These are phyloP conservation scores for Cordyceps pruinosa DNA, from an alignment of 2,329 filamentous ascomycete species.

Conservation along the genomic window DNA sequence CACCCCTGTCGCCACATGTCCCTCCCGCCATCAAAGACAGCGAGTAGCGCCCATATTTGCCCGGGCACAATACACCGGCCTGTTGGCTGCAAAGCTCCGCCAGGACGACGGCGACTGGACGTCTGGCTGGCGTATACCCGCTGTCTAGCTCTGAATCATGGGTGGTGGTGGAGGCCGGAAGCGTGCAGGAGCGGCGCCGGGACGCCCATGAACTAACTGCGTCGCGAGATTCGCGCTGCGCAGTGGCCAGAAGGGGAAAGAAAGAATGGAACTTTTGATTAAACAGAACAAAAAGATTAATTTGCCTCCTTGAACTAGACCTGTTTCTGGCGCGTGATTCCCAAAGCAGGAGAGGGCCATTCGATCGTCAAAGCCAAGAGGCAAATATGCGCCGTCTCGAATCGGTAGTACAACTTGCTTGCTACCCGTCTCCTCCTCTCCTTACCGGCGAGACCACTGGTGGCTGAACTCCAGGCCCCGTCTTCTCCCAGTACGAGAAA, in stretches of 20 bases:
- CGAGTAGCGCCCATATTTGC: background rate
- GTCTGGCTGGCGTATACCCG: background rate
- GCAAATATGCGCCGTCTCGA: slow-evolving; percentile 8
- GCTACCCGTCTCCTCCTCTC: slow-evolving; percentile 4
- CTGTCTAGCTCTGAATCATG: background rate
- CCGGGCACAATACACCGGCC: slow-evolving; percentile 2
- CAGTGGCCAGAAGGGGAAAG: background rate
- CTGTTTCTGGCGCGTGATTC: background rate
- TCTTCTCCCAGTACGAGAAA: background rate
- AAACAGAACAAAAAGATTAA: background rate
- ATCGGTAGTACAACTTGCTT: slow-evolving; percentile 9
- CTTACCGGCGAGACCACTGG: background rate
- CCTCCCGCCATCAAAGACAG: slow-evolving; percentile 4
- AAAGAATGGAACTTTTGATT: background rate
- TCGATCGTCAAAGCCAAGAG: background rate
- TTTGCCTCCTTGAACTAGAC: background rate
- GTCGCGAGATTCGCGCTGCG: background rate
- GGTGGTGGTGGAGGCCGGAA: background rate
- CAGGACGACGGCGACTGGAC: background rate
- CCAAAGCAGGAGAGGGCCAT: background rate
- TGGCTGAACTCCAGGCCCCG: background rate
- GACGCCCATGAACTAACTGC: background rate
- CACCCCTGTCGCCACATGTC: slow-evolving; percentile 9
- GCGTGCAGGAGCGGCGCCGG: background rate
- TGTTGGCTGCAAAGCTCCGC: slow-evolving; percentile 1